Evolutionary conservation across 2,329 filamentous ascomycete species (phyloP).

Genomic region (Pyricularia sp.): DNA sequence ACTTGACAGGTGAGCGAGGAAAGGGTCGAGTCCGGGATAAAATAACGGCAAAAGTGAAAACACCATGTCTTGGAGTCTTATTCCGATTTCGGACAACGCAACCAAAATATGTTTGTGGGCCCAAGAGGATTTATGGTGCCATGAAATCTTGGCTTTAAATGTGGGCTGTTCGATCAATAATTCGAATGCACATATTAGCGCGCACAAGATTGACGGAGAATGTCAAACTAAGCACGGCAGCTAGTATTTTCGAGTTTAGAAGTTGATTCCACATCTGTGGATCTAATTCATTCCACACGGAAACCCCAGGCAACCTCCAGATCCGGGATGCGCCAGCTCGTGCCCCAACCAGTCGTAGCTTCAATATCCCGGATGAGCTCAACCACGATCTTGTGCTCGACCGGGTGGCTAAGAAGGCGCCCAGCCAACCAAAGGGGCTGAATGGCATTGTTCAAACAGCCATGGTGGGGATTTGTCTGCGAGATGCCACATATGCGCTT

Average conservation of each 20-base stretch:
- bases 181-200: not conserved
- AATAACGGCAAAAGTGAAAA: not conserved
- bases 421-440: conserved; percentile 45
- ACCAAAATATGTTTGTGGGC: not conserved
- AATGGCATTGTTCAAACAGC: conserved; percentile 43
- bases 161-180: not conserved
- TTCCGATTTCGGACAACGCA: not conserved
- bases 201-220: not conserved
- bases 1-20: not conserved
- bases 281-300: not conserved
- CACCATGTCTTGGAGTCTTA: not conserved
- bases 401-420: conserved; percentile 35
- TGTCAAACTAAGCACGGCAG: not conserved
- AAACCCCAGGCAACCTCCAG: conserved; percentile 28
- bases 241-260: not conserved
- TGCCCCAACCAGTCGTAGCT: conserved; percentile 37
- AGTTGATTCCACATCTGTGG: too few relatives aligned
- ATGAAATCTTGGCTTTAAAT: not conserved
- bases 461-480: conserved; percentile 39
- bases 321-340: conserved; percentile 38
- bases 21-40: not conserved
- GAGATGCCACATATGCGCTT: conserved; percentile 43
- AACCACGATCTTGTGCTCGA: conserved; percentile 24
- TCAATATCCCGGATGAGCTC: conserved; percentile 37
- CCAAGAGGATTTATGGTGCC: not conserved